Evolutionary conservation across 2,329 filamentous ascomycete species (phyloP), one percentile per base, ranked within the genome.

Genomic region (Drechmeria coniospora): DNA sequence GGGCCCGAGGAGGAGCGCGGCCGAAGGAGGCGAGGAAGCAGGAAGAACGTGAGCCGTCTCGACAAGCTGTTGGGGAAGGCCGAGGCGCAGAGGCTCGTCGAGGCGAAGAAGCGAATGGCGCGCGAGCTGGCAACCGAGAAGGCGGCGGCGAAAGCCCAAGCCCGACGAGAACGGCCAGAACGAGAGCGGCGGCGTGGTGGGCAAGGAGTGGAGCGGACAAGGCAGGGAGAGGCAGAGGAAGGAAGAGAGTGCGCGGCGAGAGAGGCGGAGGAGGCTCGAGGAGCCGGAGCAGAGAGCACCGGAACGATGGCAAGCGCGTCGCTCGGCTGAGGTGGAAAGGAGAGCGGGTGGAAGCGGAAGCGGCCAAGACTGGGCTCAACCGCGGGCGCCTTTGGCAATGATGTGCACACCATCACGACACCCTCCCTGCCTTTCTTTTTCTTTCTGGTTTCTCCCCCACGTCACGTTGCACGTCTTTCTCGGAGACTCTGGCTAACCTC

Each of bases 21-120:
- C 16, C 22, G 24, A 24, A 28, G 21, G 15, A 14, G 10, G n/a
- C 8, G 6, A 7, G n/a, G n/a, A 12, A 8, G 30, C 33, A 33
- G 25, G 30, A 26, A 38, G 25, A 35, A 38, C 15, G 39, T 36
- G 29, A 36, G 33, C 17, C 13, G 23, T 5, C 23, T 49, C 4
- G 33, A 36, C 6, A 33, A 33, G 4, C 23, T 36, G 9, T 34
- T 51, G 25, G 32, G 41, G 17, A 35, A 36, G 13, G 42, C 40
- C 13, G 38, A 50, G 15, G 32, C 32, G 19, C 36, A 44, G 5
- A 15, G 32, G 4, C 33, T 25, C 8, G 36, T 26, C 16, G 23
- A 26, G 9, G 25, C 34, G 18, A 25, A 28, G 29, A 17, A 12
- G 21, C 31, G 20, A 6, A 6, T 19, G 8, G 15, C 15, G 8